Conservation (phyloP, 768 basidiomycete species). For the Tylopilus cervinicoccineus region DNA sequence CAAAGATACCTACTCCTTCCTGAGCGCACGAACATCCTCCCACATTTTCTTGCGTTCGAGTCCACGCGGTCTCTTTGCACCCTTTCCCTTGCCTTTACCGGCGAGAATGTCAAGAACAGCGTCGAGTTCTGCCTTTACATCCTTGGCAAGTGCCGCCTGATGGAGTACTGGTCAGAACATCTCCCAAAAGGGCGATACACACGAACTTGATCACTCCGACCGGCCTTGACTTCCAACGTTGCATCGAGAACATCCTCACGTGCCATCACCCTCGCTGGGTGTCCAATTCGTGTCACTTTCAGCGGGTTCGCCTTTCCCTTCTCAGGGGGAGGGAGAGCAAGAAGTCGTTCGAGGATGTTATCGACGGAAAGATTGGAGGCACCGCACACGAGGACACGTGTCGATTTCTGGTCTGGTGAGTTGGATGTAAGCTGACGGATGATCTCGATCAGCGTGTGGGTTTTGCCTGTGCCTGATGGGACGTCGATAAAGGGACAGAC, state of each 20-base stretch:
- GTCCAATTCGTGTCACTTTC: constrained; percentile 84
- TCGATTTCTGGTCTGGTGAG: constrained; percentile 39
- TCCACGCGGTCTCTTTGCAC: constrained; percentile 67
- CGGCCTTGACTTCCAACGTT: constrained; percentile 71
- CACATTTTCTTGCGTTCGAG: constrained; percentile 79
- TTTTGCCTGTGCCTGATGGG: constrained; percentile 81
- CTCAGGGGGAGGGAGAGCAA: constrained; percentile 51
- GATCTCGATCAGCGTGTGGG: constrained; percentile 90
- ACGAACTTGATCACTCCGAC: constrained; percentile 63
- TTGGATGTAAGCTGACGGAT: constrained; percentile 75
- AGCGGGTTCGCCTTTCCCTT: constrained; percentile 42
- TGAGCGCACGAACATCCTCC: constrained; percentile 79
- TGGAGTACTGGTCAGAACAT: constrained; percentile 1
- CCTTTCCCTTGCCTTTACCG: constrained; percentile 70
- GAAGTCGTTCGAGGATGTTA: constrained; percentile 86
- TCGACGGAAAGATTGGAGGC: constrained; percentile 95
- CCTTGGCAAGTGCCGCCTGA: constrained; percentile 78
- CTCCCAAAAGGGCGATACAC: not conserved
- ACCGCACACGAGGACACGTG: constrained; percentile 81
- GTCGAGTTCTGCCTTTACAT: constrained; percentile 86
- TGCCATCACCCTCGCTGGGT: constrained; percentile 89
- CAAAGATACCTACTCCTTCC: constrained; percentile 72
- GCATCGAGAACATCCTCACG: constrained; percentile 60
- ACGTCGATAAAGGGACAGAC: not conserved
- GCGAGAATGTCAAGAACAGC: constrained; percentile 59